Base-by-base conservation (phyloP, 495 filamentous ascomycete genomes). In the Annulohypoxylon nitens region DNA sequence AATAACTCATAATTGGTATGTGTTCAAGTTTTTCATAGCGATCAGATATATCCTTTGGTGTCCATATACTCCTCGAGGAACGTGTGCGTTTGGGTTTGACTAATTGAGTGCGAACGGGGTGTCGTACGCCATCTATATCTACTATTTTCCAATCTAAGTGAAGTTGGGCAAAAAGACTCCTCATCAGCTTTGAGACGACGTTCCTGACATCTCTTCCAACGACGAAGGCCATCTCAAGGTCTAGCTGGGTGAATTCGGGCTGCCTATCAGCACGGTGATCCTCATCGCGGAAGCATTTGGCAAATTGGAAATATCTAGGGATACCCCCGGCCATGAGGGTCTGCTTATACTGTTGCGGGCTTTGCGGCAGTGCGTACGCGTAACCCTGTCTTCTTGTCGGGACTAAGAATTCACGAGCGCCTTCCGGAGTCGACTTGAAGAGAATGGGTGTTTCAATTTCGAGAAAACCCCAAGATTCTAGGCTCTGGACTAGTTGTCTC, bases 261-360 rank as follows among this genome's bases (percentile, higher is more conserved):
- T 99, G 96, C 67, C 96, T 86, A 79, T 98, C 97, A 0, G 97
- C 95, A 23, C 96, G 85, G 48, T 95, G 83, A 83, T 98, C 96
- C 79, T 99, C 96, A 78, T 99, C 96, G 7, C 96, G 91, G 82
- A 98, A 99, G 75, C 96, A 99, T 68, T 88, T 90, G 1, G 97
- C 96, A 80, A 98, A 92, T 80, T 99, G 96, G 77, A 88, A 97
- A 79, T 99, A 99, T 7, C 85, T 86, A 4, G 83, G 79, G 16
- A 98, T 86, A 0, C 95, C 95, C 75, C 91, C 92, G 8, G 94
- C 92, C 94, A 99, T 98, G 18, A 99, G 86, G 47, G 98, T 95
- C 81, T 99, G 96, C 80, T 99, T 99, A 80, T 97, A 98, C 79
- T 99, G 96, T 81, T 99, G 96, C 7, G 96, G 96, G 67, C 95